These are phyloP conservation scores for Thielaviopsis punctulata DNA, from an alignment of 2,329 filamentous ascomycete genomes.

Conservation along the genomic window DNA sequence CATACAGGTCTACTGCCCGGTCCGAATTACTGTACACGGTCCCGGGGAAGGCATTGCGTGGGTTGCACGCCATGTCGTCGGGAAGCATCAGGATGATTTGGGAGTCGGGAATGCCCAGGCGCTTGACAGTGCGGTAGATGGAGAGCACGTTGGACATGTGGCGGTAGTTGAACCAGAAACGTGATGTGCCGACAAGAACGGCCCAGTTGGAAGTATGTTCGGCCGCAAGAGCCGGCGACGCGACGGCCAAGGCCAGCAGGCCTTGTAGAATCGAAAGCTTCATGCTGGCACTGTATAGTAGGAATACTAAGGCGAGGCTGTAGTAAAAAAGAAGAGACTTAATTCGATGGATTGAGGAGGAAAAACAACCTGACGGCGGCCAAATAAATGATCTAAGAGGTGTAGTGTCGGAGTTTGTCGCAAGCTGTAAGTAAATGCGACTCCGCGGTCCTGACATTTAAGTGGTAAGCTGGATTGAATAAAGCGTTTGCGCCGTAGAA, in stretches of 20 bases:
- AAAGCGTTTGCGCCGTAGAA: no score
- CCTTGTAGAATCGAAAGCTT: conserved; percentile 29
- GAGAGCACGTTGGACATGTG: conserved; percentile 96
- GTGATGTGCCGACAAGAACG: conserved; percentile 92
- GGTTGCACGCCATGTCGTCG: conserved; percentile 99
- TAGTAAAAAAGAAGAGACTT: no score
- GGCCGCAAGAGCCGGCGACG: conserved; percentile 27
- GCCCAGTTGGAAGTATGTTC: conserved; percentile 99
- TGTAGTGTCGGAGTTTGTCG: no score
- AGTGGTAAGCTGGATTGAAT: no score
- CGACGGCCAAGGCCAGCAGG: conserved; percentile 29
- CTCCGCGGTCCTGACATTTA: no score
- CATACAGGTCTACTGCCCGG: conserved; percentile 86
- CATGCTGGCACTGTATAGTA: background rate
- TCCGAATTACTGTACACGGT: conserved; percentile 98
- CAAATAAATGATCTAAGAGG: no score
- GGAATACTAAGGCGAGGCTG: background rate
- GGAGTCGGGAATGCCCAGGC: conserved; percentile 90
- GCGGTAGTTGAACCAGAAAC: conserved; percentile 99
- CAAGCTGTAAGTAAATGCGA: no score
- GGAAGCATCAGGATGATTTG: conserved; percentile 99
- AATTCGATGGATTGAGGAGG: no score
- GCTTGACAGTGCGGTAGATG: conserved; percentile 94
- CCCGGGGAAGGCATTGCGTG: conserved; percentile 90
- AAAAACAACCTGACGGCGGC: no score